These are phyloP conservation scores for Euphorbia peplus DNA, from an alignment of 345 rosid genomes.

Conservation along the genomic window DNA sequence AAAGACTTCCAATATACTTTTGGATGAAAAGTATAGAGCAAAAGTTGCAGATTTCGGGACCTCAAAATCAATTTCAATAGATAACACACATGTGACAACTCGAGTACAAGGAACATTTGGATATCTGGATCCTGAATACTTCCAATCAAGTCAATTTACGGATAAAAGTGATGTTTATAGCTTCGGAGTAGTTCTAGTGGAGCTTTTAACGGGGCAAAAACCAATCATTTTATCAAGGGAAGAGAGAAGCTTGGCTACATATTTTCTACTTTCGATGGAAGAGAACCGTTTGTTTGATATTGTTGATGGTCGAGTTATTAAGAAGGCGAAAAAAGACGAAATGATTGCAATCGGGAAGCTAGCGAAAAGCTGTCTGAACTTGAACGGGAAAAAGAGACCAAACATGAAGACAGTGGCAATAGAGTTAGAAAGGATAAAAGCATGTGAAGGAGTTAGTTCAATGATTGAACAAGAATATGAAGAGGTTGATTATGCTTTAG, in stretches of 20 bases:
- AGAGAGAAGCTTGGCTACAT: no score
- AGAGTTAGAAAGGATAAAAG: neutral
- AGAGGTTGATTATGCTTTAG: no score
- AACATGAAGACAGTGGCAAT: neutral
- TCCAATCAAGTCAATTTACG: no score
- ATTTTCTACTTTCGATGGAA: neutral
- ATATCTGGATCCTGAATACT: neutral
- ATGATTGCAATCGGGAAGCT: neutral
- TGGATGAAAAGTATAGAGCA: slow-evolving; percentile 8
- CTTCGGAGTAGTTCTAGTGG: neutral
- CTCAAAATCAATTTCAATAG: no score
- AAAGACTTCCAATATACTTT: slow-evolving; percentile 4
- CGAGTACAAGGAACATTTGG: slow-evolving; percentile 1
- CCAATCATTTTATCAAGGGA: neutral
- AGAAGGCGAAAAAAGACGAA: neutral
- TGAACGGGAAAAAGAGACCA: neutral
- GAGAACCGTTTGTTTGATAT: neutral
- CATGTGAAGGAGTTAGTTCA: neutral
- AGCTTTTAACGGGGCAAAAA: neutral
- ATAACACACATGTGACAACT: slow-evolving; percentile 3
- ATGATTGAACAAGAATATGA: neutral
- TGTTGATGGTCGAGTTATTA: neutral
- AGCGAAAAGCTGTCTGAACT: neutral
- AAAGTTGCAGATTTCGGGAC: slow-evolving; percentile 5
- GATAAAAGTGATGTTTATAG: neutral